These are phyloP conservation scores for Amesomyces nigricolor DNA, from an alignment of 2,329 filamentous ascomycete species.

Conservation along the genomic window DNA sequence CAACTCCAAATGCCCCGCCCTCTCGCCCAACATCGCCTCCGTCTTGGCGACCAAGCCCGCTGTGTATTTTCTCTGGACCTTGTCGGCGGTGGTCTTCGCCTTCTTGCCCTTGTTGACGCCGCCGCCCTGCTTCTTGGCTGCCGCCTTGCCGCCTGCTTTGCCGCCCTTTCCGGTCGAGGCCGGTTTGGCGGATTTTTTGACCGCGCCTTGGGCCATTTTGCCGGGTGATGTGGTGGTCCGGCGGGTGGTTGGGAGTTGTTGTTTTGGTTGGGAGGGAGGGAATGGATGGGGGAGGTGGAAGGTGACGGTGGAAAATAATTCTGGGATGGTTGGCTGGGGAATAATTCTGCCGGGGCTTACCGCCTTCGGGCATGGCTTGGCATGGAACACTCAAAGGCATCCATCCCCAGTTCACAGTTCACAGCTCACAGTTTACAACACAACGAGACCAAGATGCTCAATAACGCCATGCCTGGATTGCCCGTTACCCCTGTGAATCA, in stretches of 20 bases:
- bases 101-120: slow-evolving; percentile 46
- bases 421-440: too few relatives aligned
- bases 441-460: too few relatives aligned
- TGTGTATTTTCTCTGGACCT: slow-evolving; percentile 50
- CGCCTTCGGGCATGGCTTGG: slow-evolving; percentile 1
- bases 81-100: slow-evolving; percentile 43
- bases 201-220: slow-evolving; percentile 50
- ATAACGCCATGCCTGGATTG: not conserved
- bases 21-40: slow-evolving; percentile 53
- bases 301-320: slow-evolving; percentile 7
- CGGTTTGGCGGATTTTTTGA: slow-evolving; percentile 44
- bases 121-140: slow-evolving; percentile 30
- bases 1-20: slow-evolving; percentile 54
- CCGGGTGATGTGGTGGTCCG: not conserved
- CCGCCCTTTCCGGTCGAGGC: slow-evolving; percentile 35
- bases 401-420: too few relatives aligned
- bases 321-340: not conserved
- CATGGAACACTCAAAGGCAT: not conserved
- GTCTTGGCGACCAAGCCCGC: slow-evolving; percentile 50
- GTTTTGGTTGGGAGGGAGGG: not conserved
- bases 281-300: not conserved
- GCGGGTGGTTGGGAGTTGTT: not conserved
- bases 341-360: slow-evolving; percentile 12
- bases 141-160: slow-evolving; percentile 23
- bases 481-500: too few relatives aligned